Base-by-base conservation (phyloP, 179 eudicot species). In the Spergularia azorica region DNA sequence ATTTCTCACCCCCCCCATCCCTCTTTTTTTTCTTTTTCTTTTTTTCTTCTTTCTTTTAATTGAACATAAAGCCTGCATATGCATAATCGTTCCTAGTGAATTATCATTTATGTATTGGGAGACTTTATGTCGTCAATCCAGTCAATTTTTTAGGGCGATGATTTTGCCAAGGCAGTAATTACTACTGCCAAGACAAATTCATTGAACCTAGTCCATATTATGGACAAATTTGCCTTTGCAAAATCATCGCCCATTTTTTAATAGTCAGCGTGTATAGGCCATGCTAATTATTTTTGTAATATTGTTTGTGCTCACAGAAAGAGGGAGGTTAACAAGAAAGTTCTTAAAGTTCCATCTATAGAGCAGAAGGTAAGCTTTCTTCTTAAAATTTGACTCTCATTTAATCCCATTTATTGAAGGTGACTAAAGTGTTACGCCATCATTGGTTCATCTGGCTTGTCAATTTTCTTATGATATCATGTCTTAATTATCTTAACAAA, bases 271-370 rank as follows among this genome's bases (percentile, higher is more conserved):
- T n/a, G n/a, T n/a, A n/a, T n/a, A n/a, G n/a, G n/a, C n/a, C n/a
- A n/a, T n/a, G n/a, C n/a, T 26, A 26, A 26, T 0, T 71, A 32
- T 26, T 67, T 14, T 18, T 41, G 54, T 75, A 63, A 39, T 67
- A 57, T 26, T 83, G 54, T 76, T 59, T 75, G 51, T 67, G 41
- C 17, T 81, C 85, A 88, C 90, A 95, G 99, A 79, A 95, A 91
- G 87, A 91, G 99, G 84, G 97, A 81, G 84, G 99, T 95, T 66
- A 95, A 93, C 82, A 95, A 95, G 84, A 95, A 95, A 84, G 99
- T 95, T 85, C 97, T 93, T 41, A 95, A 91, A 84, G 97, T 95
- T 87, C 99, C 97, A 69, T 88, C 95, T 15, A 76, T 95, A 71
- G 99, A 95, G 73, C 97, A 91, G 82, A 95, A 95, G 91, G 99